Percentiles rank a stretch among this genome's conserved stretches.
phyloP scores from a whole-genome alignment of 495 filamentous ascomycete species.

The Cercophora scortea region DNA sequence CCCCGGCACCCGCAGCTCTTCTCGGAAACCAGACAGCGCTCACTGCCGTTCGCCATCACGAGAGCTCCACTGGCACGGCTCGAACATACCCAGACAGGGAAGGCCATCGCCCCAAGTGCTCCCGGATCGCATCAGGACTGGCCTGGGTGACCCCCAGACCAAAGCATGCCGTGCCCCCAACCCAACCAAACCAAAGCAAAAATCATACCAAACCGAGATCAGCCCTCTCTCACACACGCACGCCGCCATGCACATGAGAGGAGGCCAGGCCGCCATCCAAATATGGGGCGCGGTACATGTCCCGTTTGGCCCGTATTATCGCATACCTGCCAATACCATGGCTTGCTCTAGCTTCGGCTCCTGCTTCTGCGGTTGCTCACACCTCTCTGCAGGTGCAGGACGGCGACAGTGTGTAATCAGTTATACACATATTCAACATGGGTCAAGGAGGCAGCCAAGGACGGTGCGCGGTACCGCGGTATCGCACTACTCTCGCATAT shows the following conservation, averaged over 20 bases:
- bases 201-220: not conserved
- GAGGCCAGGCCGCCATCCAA: not conserved
- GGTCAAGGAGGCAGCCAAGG: too few relatives aligned
- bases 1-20: conserved; percentile 12
- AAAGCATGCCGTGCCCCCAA: conserved; percentile 3
- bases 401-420: conserved; percentile 1
- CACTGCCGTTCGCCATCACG: conserved; percentile 7
- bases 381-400: not conserved
- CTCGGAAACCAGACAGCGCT: conserved; percentile 6
- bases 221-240: not conserved
- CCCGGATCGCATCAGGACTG: conserved; percentile 19
- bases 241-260: not conserved
- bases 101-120: conserved; percentile 13
- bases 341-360: not conserved
- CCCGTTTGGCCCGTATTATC: conserved; percentile 13
- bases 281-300: conserved; percentile 11
- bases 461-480: too few relatives aligned
- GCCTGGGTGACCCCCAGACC: conserved; percentile 7
- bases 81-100: conserved; percentile 14
- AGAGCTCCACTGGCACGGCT: conserved; percentile 16
- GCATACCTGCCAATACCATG: conserved; percentile 1
- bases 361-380: too few relatives aligned
- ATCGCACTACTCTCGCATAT: not conserved
- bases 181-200: too few relatives aligned
- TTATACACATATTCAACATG: too few relatives aligned